Evolutionary conservation across 768 basidiomycete genomes (phyloP).

Genomic region (Boletus sensibilis): DNA sequence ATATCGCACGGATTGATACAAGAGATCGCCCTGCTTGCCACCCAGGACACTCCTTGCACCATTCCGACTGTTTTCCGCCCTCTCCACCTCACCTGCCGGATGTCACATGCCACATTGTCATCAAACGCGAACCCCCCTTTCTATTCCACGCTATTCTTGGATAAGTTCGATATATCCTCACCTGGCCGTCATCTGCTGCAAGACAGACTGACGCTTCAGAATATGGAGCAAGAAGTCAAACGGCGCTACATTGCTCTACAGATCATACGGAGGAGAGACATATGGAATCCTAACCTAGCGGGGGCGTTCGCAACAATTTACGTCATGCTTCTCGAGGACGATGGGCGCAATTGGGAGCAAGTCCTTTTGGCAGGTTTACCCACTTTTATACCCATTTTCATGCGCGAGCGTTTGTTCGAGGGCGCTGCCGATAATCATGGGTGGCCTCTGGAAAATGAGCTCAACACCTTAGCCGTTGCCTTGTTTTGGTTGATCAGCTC

Average conservation of each 20-base stretch:
- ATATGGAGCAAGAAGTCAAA: conserved; percentile 44
- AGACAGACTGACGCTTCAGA: conserved; percentile 24
- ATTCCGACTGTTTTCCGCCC: conserved; percentile 35
- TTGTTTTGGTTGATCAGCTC: conserved; percentile 50
- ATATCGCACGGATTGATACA: conserved; percentile 37
- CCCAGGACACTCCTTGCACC: conserved; percentile 29
- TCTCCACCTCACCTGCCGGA: conserved; percentile 36
- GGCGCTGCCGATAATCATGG: conserved; percentile 39
- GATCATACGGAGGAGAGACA: conserved; percentile 39
- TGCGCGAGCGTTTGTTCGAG: conserved; percentile 41
- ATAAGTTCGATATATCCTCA: conserved; percentile 49
- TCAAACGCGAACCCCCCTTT: conserved; percentile 31
- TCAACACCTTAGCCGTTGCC: conserved; percentile 46
- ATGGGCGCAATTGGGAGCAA: conserved; percentile 47
- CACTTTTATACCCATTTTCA: conserved; percentile 38
- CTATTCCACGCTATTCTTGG: conserved; percentile 41
- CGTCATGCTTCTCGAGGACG: conserved; percentile 58
- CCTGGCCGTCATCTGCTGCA: conserved; percentile 39
- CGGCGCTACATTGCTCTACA: conserved; percentile 46
- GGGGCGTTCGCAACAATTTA: conserved; percentile 54
- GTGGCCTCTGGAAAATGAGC: conserved; percentile 49
- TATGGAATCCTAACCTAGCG: conserved; percentile 38
- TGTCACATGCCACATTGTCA: conserved; percentile 28
- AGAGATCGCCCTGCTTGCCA: conserved; percentile 35
- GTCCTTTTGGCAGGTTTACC: conserved; percentile 45